Evolutionary conservation across 495 filamentous ascomycete genomes (phyloP).

Genomic region (Pyronema domesticum): DNA sequence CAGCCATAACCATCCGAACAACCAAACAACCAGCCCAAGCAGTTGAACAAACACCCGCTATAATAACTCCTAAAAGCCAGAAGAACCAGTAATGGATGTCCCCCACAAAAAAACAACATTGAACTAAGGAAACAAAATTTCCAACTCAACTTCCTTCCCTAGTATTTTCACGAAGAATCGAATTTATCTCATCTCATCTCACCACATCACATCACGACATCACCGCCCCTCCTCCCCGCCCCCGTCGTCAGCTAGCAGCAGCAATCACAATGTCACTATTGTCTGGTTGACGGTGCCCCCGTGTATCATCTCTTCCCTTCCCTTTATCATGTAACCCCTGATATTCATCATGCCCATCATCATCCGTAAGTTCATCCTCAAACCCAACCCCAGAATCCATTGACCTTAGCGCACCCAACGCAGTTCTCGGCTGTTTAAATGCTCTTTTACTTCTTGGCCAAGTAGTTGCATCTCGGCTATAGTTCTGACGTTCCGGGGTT

Average conservation of each 20-base stretch:
- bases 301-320: not conserved
- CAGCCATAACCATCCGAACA: not conserved
- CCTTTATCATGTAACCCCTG: not conserved
- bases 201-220: too few relatives aligned
- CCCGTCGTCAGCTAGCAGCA: not conserved
- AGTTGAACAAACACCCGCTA: not conserved
- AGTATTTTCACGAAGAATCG: conserved; percentile 1
- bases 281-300: not conserved
- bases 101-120: not conserved
- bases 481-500: conserved; percentile 12
- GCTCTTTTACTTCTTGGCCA: conserved; percentile 22
- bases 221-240: not conserved
- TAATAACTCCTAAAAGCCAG: not conserved
- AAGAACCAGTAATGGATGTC: not conserved
- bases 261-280: not conserved
- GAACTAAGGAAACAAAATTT: not conserved
- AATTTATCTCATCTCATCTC: not conserved
- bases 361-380: conserved; percentile 4
- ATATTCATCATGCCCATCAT: not conserved
- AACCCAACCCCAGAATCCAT: conserved; percentile 1
- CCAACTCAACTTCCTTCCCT: not conserved
- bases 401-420: conserved; percentile 3
- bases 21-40: not conserved
- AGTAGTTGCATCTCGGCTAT: conserved; percentile 21
- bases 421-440: conserved; percentile 19